Conservation (phyloP, 2,329 filamentous ascomycete genomes). For the Penicillium carneum region DNA sequence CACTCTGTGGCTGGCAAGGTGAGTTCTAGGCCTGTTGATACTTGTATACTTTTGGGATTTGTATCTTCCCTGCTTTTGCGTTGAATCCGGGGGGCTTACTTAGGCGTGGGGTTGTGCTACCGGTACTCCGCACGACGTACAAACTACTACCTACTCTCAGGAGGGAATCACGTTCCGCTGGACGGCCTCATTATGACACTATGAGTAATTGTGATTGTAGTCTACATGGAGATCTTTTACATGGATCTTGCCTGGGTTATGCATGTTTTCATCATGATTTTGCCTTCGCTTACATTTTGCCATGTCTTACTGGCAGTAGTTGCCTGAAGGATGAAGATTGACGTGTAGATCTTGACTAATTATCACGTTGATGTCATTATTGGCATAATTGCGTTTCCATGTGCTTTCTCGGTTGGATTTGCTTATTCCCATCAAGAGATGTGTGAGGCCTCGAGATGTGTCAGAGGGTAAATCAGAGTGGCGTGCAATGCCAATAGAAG, state of each 20-base stretch:
- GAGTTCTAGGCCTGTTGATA: slow-evolving; percentile 8
- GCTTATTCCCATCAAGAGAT: not conserved
- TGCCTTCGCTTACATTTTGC: slow-evolving; percentile 2
- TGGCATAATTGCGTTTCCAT: slow-evolving; percentile 3
- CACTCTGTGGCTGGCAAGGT: not conserved
- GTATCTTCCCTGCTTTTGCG: not conserved
- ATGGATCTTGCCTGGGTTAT: slow-evolving; percentile 2
- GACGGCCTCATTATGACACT: slow-evolving; percentile 31
- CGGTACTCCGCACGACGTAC: not conserved
- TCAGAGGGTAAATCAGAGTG: not conserved
- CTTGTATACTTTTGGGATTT: not conserved
- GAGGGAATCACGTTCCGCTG: slow-evolving; percentile 6
- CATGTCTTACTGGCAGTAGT: not conserved
- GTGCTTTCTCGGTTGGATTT: not conserved
- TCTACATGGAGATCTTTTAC: not conserved
- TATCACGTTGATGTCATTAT: slow-evolving; percentile 22
- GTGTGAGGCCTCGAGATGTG: not conserved
- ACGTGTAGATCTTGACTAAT: not conserved
- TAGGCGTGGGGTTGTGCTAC: not conserved
- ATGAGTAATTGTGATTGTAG: slow-evolving; percentile 10
- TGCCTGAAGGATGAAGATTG: slow-evolving; percentile 1
- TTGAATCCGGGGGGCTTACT: not conserved
- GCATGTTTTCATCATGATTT: slow-evolving; percentile 29
- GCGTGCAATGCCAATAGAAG: slow-evolving; percentile 3
- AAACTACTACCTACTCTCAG: not conserved